These are phyloP conservation scores for Penicillium canescens DNA, from an alignment of 495 filamentous ascomycete species.

Conservation along the genomic window DNA sequence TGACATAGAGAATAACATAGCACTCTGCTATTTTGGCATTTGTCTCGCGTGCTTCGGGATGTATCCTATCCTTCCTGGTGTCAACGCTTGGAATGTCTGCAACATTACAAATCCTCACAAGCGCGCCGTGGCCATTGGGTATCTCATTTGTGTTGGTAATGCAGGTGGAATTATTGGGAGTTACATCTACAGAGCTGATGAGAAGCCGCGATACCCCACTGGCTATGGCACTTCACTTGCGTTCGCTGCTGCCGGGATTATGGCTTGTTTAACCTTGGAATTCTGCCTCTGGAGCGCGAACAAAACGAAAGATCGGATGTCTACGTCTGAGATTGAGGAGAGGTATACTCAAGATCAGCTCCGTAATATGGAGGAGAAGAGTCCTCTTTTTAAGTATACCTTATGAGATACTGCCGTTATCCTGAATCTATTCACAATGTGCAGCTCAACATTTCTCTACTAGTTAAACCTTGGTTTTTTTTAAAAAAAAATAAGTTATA, in stretches of 20 bases:
- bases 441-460: too few relatives aligned
- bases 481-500: too few relatives aligned
- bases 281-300: constrained; percentile 26
- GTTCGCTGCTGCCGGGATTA: constrained; percentile 24
- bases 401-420: constrained; percentile 1
- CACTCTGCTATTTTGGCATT: constrained; percentile 25
- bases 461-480: too few relatives aligned
- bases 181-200: constrained; percentile 17
- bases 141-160: constrained; percentile 22
- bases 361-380: constrained; percentile 33
- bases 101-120: constrained; percentile 19
- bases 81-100: constrained; percentile 26
- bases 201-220: constrained; percentile 20
- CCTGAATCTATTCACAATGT: neutral
- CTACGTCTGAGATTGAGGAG: constrained; percentile 23
- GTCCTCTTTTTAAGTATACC: constrained; percentile 31
- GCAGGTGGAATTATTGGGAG: constrained; percentile 21
- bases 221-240: constrained; percentile 23
- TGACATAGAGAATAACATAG: constrained; percentile 17
- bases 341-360: constrained; percentile 29
- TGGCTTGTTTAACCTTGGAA: constrained; percentile 24
- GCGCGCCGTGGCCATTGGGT: constrained; percentile 25
- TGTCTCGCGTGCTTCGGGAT: constrained; percentile 19
- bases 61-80: constrained; percentile 27
- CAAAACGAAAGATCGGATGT: constrained; percentile 20